Conservation (phyloP, 164 flowering plant species). For the Taxillus chinensis region DNA sequence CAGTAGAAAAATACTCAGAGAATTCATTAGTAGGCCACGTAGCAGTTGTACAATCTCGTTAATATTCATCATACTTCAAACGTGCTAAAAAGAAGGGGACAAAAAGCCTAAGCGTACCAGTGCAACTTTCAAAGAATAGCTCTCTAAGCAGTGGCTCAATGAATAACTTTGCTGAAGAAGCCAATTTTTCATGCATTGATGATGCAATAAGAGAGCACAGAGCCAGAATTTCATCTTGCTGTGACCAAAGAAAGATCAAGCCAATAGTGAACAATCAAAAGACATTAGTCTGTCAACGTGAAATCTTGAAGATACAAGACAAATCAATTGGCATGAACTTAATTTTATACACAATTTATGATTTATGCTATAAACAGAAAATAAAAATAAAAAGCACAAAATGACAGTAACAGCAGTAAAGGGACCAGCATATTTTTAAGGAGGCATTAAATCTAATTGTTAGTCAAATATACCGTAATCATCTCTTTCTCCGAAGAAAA, state of each 20-base stretch:
- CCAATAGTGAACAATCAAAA: not conserved
- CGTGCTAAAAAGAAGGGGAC: not conserved
- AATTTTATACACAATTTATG: no score
- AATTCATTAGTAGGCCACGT: no score
- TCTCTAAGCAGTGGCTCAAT: conserved; percentile 51
- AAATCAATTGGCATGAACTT: no score
- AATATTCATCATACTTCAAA: not conserved
- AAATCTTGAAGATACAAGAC: no score
- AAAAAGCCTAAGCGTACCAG: no score
- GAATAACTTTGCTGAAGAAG: conserved; percentile 23
- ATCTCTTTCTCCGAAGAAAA: conserved; percentile 13
- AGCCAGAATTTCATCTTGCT: conserved; percentile 28
- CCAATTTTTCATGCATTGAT: conserved; percentile 48
- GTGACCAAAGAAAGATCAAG: conserved; percentile 9
- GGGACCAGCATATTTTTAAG: not conserved
- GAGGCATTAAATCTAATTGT: not conserved
- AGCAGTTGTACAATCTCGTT: no score
- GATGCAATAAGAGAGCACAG: conserved; percentile 38
- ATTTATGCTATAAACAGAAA: no score
- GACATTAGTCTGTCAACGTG: not conserved
- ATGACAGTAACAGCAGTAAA: no score
- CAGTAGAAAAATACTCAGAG: not conserved
- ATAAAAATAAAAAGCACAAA: no score
- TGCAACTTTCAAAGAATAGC: conserved; percentile 22
- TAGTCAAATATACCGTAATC: conserved; percentile 21